Evolutionary conservation across 1,284 basidiomycete genomes (phyloP).

Genomic region (Trichosporon coremiiforme): DNA sequence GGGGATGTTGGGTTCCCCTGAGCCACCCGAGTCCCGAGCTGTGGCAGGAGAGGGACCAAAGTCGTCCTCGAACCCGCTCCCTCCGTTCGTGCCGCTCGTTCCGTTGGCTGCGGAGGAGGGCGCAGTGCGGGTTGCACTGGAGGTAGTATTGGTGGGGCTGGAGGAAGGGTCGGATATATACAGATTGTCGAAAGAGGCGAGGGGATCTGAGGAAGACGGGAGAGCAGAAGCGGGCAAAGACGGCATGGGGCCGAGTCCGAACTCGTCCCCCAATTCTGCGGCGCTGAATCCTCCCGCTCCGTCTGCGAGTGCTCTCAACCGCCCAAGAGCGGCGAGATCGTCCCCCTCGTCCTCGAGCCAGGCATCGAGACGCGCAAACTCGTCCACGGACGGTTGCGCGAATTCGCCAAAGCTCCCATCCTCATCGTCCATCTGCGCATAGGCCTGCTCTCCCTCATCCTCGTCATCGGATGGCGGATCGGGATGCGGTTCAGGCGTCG

Average conservation of each 20-base stretch:
- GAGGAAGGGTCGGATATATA: neutral
- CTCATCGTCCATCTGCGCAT: neutral
- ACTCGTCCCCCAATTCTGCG: neutral
- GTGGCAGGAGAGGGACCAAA: slow-evolving; percentile 30
- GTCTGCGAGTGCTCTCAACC: neutral
- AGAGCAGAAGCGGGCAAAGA: neutral
- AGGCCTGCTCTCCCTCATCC: slow-evolving; percentile 10
- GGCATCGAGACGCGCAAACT: slow-evolving; percentile 49
- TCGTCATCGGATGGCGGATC: slow-evolving; percentile 1
- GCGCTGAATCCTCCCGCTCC: neutral
- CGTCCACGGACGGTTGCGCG: slow-evolving; percentile 32
- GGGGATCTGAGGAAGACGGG: neutral
- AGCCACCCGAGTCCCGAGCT: neutral
- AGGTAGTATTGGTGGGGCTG: neutral
- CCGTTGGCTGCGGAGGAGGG: neutral
- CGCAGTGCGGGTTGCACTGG: neutral
- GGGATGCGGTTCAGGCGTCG: slow-evolving; percentile 8
- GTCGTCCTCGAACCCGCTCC: slow-evolving; percentile 44
- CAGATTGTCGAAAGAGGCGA: neutral
- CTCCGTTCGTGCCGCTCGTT: neutral
- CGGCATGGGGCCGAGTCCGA: neutral
- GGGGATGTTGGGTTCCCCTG: slow-evolving; percentile 18
- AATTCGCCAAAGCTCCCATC: slow-evolving; percentile 31
- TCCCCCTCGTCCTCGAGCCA: slow-evolving; percentile 44
- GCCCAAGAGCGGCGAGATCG: neutral